phyloP scores from a whole-genome alignment of 2,329 filamentous ascomycete genomes.

The Diaporthe humulicola region DNA sequence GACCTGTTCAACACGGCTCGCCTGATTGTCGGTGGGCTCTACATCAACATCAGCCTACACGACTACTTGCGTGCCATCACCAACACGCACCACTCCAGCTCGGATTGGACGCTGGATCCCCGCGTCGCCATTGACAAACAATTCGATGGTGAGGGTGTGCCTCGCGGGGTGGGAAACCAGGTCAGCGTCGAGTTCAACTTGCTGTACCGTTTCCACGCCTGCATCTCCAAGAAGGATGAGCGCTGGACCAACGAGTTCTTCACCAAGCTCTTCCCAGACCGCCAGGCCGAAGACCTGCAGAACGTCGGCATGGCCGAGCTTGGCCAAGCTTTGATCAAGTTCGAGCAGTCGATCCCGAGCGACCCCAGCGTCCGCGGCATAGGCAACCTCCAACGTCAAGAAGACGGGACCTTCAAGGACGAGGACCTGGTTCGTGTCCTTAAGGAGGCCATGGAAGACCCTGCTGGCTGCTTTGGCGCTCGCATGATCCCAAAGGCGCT shows the following conservation, averaged over 20 bases:
- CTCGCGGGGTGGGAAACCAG: conserved; percentile 73
- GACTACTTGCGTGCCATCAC: conserved; percentile 74
- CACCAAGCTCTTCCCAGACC: conserved; percentile 47
- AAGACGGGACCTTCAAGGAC: conserved; percentile 67
- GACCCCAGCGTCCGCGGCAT: conserved; percentile 64
- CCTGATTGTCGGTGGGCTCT: conserved; percentile 66
- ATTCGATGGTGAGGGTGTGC: conserved; percentile 59
- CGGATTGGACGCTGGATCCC: conserved; percentile 73
- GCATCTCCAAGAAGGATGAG: conserved; percentile 71
- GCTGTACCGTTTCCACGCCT: conserved; percentile 75
- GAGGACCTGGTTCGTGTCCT: conserved; percentile 69
- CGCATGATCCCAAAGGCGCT: conserved; percentile 70
- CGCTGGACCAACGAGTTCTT: conserved; percentile 71
- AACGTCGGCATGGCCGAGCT: conserved; percentile 27
- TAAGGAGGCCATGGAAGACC: conserved; percentile 71
- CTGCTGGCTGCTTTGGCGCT: conserved; percentile 71
- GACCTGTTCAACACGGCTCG: conserved; percentile 70
- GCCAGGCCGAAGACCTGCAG: conserved; percentile 24
- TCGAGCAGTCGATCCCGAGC: conserved; percentile 52
- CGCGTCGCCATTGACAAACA: conserved; percentile 57
- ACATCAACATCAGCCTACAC: conserved; percentile 67
- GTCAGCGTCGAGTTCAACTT: conserved; percentile 78
- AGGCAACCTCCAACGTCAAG: conserved; percentile 59
- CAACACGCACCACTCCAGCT: conserved; percentile 63
- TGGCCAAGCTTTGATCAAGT: conserved; percentile 49